Percentiles rank a stretch among this genome's conserved stretches.
Evolutionary conservation across 495 filamentous ascomycete genomes (phyloP).

Genomic region (Neurospora terricola): DNA sequence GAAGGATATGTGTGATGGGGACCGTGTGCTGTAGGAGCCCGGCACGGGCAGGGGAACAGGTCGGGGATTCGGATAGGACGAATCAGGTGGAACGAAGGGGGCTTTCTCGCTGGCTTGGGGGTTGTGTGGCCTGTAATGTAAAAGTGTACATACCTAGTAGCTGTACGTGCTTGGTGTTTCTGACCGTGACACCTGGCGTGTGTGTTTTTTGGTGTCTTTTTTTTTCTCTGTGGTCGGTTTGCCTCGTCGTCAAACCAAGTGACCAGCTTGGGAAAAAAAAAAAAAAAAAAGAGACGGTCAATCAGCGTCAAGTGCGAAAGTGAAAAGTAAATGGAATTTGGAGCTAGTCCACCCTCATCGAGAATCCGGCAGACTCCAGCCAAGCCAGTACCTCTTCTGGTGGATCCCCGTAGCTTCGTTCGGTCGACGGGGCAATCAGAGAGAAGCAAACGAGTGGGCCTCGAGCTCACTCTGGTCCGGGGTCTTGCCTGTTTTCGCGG

Average conservation of each 20-base stretch:
- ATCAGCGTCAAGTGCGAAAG: not conserved
- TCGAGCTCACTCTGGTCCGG: conserved; percentile 8
- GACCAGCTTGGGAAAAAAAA: not conserved
- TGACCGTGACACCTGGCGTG: not conserved
- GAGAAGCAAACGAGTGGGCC: conserved; percentile 15
- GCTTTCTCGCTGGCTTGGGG: not conserved
- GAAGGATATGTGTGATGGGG: conserved; percentile 15
- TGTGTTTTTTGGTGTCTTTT: not conserved
- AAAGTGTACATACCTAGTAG: not conserved
- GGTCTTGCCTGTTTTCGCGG: conserved; percentile 4
- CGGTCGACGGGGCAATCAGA: conserved; percentile 15
- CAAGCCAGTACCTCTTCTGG: not conserved
- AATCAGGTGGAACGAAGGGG: conserved; percentile 2
- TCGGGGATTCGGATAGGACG: not conserved
- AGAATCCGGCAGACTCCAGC: not conserved
- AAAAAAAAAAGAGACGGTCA: not conserved
- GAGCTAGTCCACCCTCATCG: not conserved
- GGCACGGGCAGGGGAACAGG: conserved; percentile 4
- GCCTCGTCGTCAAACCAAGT: not conserved
- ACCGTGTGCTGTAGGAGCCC: conserved; percentile 5
- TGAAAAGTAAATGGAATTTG: not conserved
- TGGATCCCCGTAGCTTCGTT: not conserved
- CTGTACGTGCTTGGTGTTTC: not conserved
- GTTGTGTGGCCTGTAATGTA: not conserved
- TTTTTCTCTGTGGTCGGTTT: not conserved